phyloP scores from a whole-genome alignment of 345 rosid genomes.

The Anacardium occidentale region DNA sequence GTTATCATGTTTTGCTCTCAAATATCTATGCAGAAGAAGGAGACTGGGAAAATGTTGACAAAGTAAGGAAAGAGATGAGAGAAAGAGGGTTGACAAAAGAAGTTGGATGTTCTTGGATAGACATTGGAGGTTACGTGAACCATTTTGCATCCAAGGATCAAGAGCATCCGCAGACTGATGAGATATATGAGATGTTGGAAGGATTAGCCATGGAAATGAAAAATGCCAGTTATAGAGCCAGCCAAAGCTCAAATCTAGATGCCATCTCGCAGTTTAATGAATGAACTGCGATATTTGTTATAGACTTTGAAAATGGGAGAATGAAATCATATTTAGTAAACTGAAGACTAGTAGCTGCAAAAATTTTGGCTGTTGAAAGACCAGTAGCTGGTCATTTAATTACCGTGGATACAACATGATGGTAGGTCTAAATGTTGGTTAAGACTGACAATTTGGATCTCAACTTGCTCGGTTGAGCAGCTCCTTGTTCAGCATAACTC shows the following conservation, averaged over 20 bases:
- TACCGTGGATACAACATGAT: not conserved
- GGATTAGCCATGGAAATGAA: conserved; percentile 54
- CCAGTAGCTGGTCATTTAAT: not conserved
- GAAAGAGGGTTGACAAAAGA: conserved; percentile 71
- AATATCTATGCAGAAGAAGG: conserved; percentile 81
- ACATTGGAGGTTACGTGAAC: conserved; percentile 52
- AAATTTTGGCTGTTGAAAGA: not conserved
- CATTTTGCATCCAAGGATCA: conserved; percentile 63
- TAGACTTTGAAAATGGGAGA: not conserved
- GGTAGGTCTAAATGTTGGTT: not conserved
- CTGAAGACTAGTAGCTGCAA: not conserved
- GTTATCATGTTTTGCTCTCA: conserved; percentile 84
- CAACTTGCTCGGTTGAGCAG: conserved; percentile 7
- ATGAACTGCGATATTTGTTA: conserved; percentile 3
- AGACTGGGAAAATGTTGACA: conserved; percentile 65
- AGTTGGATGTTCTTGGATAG: conserved; percentile 75
- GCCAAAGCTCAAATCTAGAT: not conserved
- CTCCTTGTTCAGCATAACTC: not conserved
- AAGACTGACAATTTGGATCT: not conserved
- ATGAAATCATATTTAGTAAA: not conserved
- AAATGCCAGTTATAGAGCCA: conserved; percentile 27
- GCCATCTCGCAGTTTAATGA: conserved; percentile 6
- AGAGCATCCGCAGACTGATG: conserved; percentile 48
- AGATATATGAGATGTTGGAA: conserved; percentile 55
- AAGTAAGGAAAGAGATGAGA: conserved; percentile 70